Conservation (phyloP, 2,329 filamentous ascomycete species). For the Fusarium sp. region DNA sequence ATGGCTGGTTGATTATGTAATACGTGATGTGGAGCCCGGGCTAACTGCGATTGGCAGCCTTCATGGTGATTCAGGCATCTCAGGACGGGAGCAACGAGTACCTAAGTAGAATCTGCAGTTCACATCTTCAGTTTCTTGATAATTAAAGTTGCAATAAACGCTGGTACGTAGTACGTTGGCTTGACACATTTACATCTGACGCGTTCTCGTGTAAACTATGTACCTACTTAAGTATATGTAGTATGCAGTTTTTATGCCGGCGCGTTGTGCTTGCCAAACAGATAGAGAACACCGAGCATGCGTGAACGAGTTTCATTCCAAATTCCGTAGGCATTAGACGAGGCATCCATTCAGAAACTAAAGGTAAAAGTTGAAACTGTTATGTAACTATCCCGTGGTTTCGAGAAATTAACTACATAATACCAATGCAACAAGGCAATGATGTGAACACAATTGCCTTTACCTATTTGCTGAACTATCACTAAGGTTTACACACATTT, state of each 20-base stretch:
- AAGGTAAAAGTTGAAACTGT: neutral
- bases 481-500: neutral
- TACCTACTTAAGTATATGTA: neutral
- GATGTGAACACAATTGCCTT: neutral
- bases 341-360: neutral
- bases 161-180: neutral
- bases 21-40: neutral
- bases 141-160: neutral
- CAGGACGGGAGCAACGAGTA: neutral
- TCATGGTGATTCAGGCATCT: neutral
- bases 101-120: neutral
- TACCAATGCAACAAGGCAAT: neutral
- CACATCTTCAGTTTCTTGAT: neutral
- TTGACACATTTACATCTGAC: neutral
- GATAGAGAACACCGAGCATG: neutral
- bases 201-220: neutral
- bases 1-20: conserved; percentile 35
- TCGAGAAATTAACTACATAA: neutral
- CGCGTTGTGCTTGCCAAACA: neutral
- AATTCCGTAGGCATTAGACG: too few relatives aligned
- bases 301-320: neutral
- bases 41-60: neutral
- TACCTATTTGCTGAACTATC: neutral
- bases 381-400: neutral
- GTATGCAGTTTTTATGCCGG: neutral